A percentile compares a stretch with the other conserved stretches of the same genome.
Conservation (phyloP, 78 protist genomes). For the Salpingoeca rosetta region DNA sequence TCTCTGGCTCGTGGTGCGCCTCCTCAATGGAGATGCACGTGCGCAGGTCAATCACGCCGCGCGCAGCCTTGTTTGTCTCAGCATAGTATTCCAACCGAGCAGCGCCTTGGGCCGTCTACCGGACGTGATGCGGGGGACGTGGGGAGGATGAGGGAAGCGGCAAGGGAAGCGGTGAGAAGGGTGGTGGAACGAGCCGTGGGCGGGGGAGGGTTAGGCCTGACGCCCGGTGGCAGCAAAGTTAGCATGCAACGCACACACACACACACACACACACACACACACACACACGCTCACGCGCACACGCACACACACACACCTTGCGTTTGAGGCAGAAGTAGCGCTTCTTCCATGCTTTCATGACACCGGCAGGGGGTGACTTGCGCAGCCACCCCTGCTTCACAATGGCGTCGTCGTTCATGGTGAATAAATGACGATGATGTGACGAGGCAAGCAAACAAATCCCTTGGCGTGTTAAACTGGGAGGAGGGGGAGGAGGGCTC, state of each 20-base stretch:
- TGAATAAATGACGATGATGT: too few relatives aligned
- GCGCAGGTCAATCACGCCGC: background rate
- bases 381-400: background rate
- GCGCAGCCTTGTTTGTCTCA: background rate
- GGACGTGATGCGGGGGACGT: background rate
- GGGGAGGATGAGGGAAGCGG: background rate
- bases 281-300: too few relatives aligned
- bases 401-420: too few relatives aligned
- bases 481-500: too few relatives aligned
- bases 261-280: too few relatives aligned
- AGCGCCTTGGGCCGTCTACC: background rate
- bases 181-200: background rate
- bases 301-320: too few relatives aligned
- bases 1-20: background rate
- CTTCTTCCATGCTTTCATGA: background rate
- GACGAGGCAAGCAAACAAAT: too few relatives aligned
- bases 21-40: background rate
- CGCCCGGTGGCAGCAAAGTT: too few relatives aligned
- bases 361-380: background rate
- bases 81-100: background rate
- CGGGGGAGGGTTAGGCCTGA: too few relatives aligned
- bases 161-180: background rate
- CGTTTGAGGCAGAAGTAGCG: background rate
- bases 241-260: too few relatives aligned
- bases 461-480: too few relatives aligned